These are phyloP conservation scores for Kodamaea derodonti DNA, from an alignment of 1,139 yeast species.

Conservation along the genomic window DNA sequence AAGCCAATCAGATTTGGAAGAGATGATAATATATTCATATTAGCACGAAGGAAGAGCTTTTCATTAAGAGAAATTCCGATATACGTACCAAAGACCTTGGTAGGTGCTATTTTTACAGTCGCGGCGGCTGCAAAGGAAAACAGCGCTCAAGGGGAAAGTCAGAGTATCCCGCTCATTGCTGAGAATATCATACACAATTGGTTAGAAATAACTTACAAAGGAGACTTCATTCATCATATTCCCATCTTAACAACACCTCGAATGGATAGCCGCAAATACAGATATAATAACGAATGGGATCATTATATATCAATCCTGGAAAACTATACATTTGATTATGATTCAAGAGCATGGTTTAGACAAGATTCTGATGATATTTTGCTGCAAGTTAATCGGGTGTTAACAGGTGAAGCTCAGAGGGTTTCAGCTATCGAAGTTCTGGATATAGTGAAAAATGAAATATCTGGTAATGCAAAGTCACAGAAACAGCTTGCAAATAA, in stretches of 20 bases:
- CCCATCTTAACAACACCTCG: slow-evolving; percentile 32
- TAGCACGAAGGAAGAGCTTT: slow-evolving; percentile 24
- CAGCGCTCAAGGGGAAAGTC: neutral
- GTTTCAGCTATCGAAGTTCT: too few relatives aligned
- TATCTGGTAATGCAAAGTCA: too few relatives aligned
- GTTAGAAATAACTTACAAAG: slow-evolving; percentile 24
- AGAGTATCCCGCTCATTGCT: slow-evolving; percentile 25
- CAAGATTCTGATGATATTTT: slow-evolving; percentile 4
- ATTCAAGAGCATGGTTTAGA: slow-evolving; percentile 7
- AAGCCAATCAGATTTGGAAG: neutral
- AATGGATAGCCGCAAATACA: slow-evolving; percentile 21
- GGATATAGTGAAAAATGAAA: too few relatives aligned
- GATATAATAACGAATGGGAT: slow-evolving; percentile 14
- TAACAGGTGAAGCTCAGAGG: neutral
- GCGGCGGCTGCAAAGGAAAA: neutral
- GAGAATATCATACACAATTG: slow-evolving; percentile 24
- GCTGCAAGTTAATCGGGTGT: slow-evolving; percentile 1
- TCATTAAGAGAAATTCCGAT: slow-evolving; percentile 22
- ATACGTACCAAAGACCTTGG: slow-evolving; percentile 22
- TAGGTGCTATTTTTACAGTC: slow-evolving; percentile 21
- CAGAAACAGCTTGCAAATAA: too few relatives aligned
- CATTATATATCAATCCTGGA: slow-evolving; percentile 18
- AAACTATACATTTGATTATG: slow-evolving; percentile 12
- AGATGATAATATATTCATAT: slow-evolving; percentile 3
- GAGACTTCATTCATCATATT: slow-evolving; percentile 21